These are phyloP conservation scores for Gardenia jasminoides DNA, from an alignment of 257 asterid species.

Conservation along the genomic window DNA sequence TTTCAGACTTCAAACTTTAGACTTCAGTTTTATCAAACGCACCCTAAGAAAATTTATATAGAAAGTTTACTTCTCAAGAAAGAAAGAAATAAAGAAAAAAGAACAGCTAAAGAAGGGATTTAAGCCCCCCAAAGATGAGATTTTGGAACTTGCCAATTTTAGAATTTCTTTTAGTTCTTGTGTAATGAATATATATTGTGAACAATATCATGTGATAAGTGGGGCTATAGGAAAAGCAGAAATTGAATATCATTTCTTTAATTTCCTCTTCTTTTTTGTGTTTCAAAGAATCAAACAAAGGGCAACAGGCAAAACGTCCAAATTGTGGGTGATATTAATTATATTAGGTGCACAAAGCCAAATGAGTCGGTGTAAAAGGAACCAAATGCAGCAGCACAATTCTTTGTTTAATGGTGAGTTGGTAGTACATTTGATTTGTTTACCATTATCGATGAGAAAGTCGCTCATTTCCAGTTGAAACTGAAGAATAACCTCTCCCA, in stretches of 20 bases:
- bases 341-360: slow-evolving; percentile 20
- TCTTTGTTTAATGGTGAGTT: neutral
- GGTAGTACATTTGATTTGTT: neutral
- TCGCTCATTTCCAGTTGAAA: neutral
- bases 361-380: slow-evolving; percentile 26
- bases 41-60: no score
- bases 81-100: no score
- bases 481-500: neutral
- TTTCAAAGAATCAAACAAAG: neutral
- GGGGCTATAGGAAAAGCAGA: neutral
- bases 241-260: neutral
- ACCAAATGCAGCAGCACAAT: neutral
- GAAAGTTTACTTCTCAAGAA: no score
- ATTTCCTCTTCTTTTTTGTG: neutral
- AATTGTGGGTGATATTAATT: slow-evolving; percentile 1
- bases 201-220: neutral
- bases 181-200: neutral
- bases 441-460: neutral
- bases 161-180: no score
- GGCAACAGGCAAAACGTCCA: neutral
- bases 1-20: no score
- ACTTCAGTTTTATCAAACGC: no score
- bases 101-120: no score
- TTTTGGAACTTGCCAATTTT: no score
- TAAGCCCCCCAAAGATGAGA: no score